Base-by-base conservation (phyloP, 2,329 filamentous ascomycete genomes). In the Emmonsiellopsis sp. region DNA sequence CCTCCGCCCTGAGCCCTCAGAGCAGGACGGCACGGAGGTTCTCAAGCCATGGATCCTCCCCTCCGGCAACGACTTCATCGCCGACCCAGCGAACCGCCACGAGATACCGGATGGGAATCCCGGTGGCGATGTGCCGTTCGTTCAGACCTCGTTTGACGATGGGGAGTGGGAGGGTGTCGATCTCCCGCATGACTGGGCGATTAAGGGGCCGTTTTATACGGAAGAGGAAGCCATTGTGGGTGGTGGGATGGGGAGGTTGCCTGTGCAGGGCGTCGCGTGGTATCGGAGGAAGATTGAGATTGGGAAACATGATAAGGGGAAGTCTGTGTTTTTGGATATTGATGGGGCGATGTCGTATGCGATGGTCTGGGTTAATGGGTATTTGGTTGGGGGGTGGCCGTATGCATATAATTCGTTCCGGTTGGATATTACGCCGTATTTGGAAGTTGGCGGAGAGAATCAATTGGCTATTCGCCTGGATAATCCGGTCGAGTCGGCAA, bases 341-440 rank as follows among this genome's bases (percentile, higher is more conserved):
- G 76, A 79, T 53, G 76, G 77, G 2, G 76, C 76, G 47, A 78
- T 77, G 75, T 73, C 76, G 0, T 78, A 78, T 55, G 67, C 76
- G 1, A 70, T 70, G n/a, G 75, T 79, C 2, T 79, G 76, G 76
- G 61, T 79, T 9, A 79, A 79, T 51, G 76, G 74, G 1, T 59
- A 72, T 11, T 58, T 79, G 2, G 72, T 78, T 11, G 76, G 77
- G 3, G 77, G 76, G 0, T 79, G 76, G 77, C 76, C 76, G 1
- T 79, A 73, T 51, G 72, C 71, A 0, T 79, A 79, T 57, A 73
- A 73, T 55, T 78, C 76, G 0, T 80, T 76, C 56, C 75, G 75
- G 2, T 65, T 80, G 1, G 73, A 79, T 52, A 66, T 80, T 6
- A 79, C 77, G 0, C 69, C 71, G 0, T 74, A 75, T 52, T 46